Percentiles rank a stretch among this genome's conserved stretches.
phyloP scores from a whole-genome alignment of 2,329 filamentous ascomycete genomes.

The Sporothrix pseudoabietina region DNA sequence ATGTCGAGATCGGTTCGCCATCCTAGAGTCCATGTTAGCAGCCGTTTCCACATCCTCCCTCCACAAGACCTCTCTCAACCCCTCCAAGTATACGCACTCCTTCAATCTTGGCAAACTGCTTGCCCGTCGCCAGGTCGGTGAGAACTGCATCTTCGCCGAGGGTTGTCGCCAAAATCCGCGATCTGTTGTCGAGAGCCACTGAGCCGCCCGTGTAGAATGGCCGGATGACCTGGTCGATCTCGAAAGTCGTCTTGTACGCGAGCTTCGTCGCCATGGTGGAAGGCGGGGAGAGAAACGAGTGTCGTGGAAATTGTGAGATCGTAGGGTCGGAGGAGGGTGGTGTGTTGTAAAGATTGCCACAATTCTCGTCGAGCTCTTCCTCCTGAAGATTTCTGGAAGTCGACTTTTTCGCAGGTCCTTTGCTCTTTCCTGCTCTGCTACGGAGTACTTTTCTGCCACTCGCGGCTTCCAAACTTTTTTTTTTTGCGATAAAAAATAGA shows the following conservation, averaged over 20 bases:
- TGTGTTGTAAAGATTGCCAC: neutral
- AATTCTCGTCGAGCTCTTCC: neutral
- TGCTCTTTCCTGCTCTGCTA: slow-evolving; percentile 10
- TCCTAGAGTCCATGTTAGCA: slow-evolving; percentile 56
- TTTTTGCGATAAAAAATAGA: slow-evolving; percentile 41
- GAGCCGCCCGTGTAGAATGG: slow-evolving; percentile 94
- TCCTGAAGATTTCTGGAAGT: neutral
- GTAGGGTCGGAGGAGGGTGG: neutral
- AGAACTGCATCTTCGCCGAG: slow-evolving; percentile 90
- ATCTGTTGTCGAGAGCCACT: slow-evolving; percentile 78
- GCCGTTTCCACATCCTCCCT: neutral
- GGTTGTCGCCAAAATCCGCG: slow-evolving; percentile 80
- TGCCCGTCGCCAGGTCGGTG: slow-evolving; percentile 80
- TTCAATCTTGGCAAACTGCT: slow-evolving; percentile 81
- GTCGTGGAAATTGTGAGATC: neutral
- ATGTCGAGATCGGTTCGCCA: slow-evolving; percentile 75
- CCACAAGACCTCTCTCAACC: neutral
- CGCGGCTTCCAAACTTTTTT: slow-evolving; percentile 36
- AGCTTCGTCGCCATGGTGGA: slow-evolving; percentile 61
- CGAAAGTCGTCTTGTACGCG: slow-evolving; percentile 83
- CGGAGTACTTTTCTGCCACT: slow-evolving; percentile 28
- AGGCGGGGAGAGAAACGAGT: neutral
- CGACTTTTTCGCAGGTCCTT: neutral
- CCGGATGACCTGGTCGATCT: slow-evolving; percentile 77
- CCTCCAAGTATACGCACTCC: slow-evolving; percentile 59